phyloP scores from a whole-genome alignment of 352 stramenopile species.

The Globisporangium cylindrosporum region DNA sequence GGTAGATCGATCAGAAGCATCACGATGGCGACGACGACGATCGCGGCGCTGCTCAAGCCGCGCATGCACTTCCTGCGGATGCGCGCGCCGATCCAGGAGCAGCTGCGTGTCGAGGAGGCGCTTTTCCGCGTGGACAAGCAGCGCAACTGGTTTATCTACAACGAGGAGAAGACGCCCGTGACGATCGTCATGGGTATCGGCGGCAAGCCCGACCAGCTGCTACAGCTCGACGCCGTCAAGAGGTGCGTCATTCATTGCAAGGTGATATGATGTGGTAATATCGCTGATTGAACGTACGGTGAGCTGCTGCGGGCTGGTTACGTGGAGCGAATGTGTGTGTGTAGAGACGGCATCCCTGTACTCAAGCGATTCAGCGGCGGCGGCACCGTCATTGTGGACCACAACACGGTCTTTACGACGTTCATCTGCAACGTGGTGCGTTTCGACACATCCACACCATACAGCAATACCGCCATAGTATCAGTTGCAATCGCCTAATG shows the following conservation, averaged over 20 bases:
- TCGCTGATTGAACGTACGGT: background rate
- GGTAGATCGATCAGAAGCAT: background rate
- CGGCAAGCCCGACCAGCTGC: slow-evolving; percentile 90
- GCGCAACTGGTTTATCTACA: slow-evolving; percentile 84
- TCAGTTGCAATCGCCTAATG: background rate
- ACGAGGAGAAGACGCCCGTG: slow-evolving; percentile 57
- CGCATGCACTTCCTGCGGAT: slow-evolving; percentile 71
- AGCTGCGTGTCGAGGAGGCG: slow-evolving; percentile 91
- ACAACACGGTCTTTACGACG: slow-evolving; percentile 90
- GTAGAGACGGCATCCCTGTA: slow-evolving; percentile 78
- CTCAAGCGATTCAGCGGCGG: slow-evolving; percentile 96
- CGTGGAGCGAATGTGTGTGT: background rate
- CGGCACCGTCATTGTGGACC: slow-evolving; percentile 96
- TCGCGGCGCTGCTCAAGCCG: slow-evolving; percentile 34
- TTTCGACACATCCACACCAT: background rate
- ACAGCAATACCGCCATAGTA: background rate
- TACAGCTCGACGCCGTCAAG: slow-evolving; percentile 85
- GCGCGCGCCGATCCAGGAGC: slow-evolving; percentile 65
- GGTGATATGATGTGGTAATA: background rate
- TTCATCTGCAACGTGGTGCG: slow-evolving; percentile 87
- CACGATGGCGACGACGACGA: background rate
- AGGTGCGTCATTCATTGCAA: slow-evolving; percentile 25
- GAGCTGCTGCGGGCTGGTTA: background rate
- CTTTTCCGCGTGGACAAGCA: slow-evolving; percentile 87
- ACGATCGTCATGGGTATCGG: slow-evolving; percentile 95